Percentiles rank a stretch among this genome's conserved stretches.
These are phyloP conservation scores for Platanthera zijinensis DNA, from an alignment of 106 monocot genomes.

Conservation along the genomic window DNA sequence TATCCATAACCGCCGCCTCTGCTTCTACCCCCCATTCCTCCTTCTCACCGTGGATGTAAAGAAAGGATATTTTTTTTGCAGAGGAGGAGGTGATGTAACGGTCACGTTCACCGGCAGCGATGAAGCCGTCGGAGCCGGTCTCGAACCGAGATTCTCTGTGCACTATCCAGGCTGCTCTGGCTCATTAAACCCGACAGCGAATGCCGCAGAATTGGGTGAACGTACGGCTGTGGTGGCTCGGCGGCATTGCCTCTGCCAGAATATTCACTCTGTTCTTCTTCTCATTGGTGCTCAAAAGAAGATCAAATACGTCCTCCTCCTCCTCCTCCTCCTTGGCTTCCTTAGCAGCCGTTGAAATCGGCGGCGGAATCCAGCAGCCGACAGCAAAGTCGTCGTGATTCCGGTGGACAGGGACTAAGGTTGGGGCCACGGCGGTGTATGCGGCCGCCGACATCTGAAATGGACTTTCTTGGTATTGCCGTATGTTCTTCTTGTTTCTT, in stretches of 20 bases:
- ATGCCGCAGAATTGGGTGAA: slow-evolving; percentile 36
- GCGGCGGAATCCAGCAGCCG: not conserved
- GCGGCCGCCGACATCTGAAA: too few relatives aligned
- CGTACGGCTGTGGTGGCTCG: slow-evolving; percentile 27
- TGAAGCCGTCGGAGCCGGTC: slow-evolving; percentile 52
- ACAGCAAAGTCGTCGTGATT: not conserved
- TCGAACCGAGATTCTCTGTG: slow-evolving; percentile 83
- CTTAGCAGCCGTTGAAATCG: not conserved
- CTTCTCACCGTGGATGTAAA: not conserved
- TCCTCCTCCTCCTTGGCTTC: not conserved
- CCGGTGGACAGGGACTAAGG: not conserved
- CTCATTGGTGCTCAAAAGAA: slow-evolving; percentile 42
- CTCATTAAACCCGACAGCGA: slow-evolving; percentile 35
- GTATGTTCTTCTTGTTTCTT: too few relatives aligned
- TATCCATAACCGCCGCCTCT: not conserved
- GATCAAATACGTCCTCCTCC: slow-evolving; percentile 21
- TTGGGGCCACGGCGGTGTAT: too few relatives aligned
- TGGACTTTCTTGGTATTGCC: too few relatives aligned
- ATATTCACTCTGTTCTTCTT: slow-evolving; percentile 6
- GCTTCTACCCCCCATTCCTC: not conserved
- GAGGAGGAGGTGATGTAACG: not conserved
- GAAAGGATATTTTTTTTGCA: not conserved
- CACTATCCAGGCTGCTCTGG: slow-evolving; percentile 68
- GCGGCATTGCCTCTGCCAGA: not conserved
- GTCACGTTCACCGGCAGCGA: slow-evolving; percentile 2